phyloP scores from a whole-genome alignment of 2,329 filamentous ascomycete genomes.

The Onygenales sp. region DNA sequence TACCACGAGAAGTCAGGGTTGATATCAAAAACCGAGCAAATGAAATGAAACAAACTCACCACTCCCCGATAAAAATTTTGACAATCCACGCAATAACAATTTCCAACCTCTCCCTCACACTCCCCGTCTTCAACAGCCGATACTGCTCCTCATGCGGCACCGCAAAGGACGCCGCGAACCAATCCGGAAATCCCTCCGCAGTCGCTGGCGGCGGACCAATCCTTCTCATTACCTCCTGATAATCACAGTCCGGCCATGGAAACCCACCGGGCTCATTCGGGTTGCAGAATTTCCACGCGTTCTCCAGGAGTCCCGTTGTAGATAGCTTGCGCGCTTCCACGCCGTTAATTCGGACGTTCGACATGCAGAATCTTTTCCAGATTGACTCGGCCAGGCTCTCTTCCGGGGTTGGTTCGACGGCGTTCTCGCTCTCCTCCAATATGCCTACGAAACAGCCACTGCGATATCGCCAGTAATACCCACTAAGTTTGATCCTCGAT shows the following conservation, averaged over 20 bases:
- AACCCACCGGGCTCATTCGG: constrained; percentile 60
- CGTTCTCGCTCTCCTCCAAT: no score
- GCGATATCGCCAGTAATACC: no score
- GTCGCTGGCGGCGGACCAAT: constrained; percentile 73
- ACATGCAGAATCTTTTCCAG: constrained; percentile 3
- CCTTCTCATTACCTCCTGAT: constrained; percentile 58
- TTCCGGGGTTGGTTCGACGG: constrained; percentile 5
- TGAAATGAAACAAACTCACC: constrained; percentile 44
- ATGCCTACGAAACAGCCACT: no score
- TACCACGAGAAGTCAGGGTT: not conserved
- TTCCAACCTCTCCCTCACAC: constrained; percentile 72
- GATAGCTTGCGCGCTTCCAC: not conserved
- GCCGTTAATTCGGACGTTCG: no score
- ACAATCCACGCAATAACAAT: constrained; percentile 72
- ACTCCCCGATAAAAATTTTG: constrained; percentile 59
- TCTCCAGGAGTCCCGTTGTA: constrained; percentile 48
- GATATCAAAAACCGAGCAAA: constrained; percentile 6
- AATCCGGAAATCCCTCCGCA: constrained; percentile 73
- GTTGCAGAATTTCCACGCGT: constrained; percentile 57
- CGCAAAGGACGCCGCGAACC: constrained; percentile 76
- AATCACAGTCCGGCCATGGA: constrained; percentile 51
- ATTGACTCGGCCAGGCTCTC: not conserved
- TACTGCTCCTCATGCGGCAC: constrained; percentile 74
- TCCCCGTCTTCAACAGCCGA: constrained; percentile 59
- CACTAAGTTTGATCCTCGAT: no score